Conservation (phyloP, 1,284 basidiomycete genomes). For the Ganoderma multipileum region DNA sequence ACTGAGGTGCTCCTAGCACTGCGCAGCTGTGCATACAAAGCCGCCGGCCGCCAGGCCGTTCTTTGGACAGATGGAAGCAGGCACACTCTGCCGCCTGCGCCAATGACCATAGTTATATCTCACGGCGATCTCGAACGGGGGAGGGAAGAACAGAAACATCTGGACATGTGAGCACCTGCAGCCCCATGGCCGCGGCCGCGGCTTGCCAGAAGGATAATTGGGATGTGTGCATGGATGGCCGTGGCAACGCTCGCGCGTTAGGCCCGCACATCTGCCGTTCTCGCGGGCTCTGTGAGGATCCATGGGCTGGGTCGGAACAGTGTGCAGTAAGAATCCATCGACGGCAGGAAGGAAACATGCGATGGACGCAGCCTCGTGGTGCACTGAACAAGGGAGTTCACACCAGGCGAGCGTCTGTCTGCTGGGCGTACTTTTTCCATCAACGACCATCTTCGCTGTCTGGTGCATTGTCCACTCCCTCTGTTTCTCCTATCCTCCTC, state of each 20-base stretch:
- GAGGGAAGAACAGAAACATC: background rate
- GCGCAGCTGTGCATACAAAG: constrained; percentile 11
- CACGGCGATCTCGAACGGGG: background rate
- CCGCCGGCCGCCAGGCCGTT: background rate
- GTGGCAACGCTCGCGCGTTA: background rate
- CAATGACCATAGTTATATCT: background rate
- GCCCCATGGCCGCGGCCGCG: background rate
- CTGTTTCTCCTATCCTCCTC: constrained; percentile 32
- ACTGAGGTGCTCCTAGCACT: constrained; percentile 1
- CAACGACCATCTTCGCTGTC: constrained; percentile 36
- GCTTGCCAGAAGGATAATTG: background rate
- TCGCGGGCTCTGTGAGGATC: background rate
- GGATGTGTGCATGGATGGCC: background rate
- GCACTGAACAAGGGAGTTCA: constrained; percentile 26
- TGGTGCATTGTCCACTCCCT: constrained; percentile 35
- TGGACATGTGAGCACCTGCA: constrained; percentile 3
- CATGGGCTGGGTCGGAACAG: background rate
- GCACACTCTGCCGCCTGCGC: background rate
- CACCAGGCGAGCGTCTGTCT: constrained; percentile 29
- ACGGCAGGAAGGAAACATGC: background rate
- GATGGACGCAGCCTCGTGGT: constrained; percentile 28
- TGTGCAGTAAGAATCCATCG: background rate
- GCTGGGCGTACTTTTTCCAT: constrained; percentile 35
- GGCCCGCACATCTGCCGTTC: background rate
- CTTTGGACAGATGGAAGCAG: background rate